These are phyloP conservation scores for Corinectria fuckeliana DNA, from an alignment of 2,329 filamentous ascomycete species.

Conservation along the genomic window DNA sequence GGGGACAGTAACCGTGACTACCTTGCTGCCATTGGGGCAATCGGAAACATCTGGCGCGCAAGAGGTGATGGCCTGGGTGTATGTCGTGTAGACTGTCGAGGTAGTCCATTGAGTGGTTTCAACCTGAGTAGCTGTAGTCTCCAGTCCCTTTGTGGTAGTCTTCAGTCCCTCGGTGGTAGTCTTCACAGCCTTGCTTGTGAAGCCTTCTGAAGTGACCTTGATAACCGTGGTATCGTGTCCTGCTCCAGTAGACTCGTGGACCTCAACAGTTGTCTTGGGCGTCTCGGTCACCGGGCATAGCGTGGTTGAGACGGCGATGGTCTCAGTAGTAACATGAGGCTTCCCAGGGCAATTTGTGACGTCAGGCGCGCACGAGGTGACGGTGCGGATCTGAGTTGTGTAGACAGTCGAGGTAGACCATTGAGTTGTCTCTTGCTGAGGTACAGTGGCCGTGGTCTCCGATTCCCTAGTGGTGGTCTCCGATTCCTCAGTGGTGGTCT, in stretches of 20 bases:
- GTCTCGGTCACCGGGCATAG: constrained; percentile 29
- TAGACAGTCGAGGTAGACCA: constrained; percentile 29
- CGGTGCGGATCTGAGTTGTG: constrained; percentile 29
- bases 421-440: too few species aligned
- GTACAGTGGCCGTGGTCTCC: too few species aligned
- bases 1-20: constrained; percentile 37
- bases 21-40: constrained; percentile 38
- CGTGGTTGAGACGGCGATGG: constrained; percentile 29
- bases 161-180: neutral
- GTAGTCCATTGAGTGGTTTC: constrained; percentile 35
- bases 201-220: neutral
- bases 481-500: too few species aligned
- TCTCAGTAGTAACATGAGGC: constrained; percentile 12
- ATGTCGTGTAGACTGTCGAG: constrained; percentile 42
- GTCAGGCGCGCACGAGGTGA: constrained; percentile 30
- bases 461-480: too few species aligned
- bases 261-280: neutral
- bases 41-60: constrained; percentile 40
- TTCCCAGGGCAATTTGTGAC: constrained; percentile 24
- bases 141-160: neutral
- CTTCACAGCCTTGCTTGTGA: too few species aligned
- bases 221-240: neutral
- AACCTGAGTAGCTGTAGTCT: neutral
- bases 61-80: constrained; percentile 37
- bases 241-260: neutral